Conservation (phyloP, 768 basidiomycete genomes). For the Agrocybe chaxingu region DNA sequence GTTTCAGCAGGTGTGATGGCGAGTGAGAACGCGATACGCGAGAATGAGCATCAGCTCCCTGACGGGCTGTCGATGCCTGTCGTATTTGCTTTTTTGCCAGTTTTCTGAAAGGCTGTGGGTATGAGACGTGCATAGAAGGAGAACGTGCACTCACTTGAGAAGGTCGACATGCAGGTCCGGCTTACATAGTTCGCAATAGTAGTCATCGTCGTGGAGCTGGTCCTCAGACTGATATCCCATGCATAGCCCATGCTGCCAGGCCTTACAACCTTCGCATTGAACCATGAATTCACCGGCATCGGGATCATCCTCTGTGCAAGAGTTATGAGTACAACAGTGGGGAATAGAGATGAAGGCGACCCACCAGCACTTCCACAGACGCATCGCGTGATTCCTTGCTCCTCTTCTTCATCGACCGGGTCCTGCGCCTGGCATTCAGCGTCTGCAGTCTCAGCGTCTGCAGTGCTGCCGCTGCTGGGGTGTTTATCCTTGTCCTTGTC, state of each 20-base stretch:
- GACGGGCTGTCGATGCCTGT: slow-evolving; percentile 62
- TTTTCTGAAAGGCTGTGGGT: slow-evolving; percentile 40
- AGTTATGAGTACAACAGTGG: slow-evolving; percentile 21
- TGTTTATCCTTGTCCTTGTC: slow-evolving; percentile 57
- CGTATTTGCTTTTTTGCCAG: slow-evolving; percentile 53
- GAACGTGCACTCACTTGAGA: slow-evolving; percentile 57
- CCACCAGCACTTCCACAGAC: slow-evolving; percentile 80
- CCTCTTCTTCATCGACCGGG: slow-evolving; percentile 58
- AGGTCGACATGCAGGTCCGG: slow-evolving; percentile 84
- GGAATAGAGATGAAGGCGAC: slow-evolving; percentile 19
- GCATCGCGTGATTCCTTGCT: slow-evolving; percentile 72
- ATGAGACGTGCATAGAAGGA: slow-evolving; percentile 7
- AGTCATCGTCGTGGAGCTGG: slow-evolving; percentile 72
- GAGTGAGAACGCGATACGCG: slow-evolving; percentile 78
- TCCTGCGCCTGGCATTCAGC: slow-evolving; percentile 37
- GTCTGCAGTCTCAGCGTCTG: slow-evolving; percentile 21
- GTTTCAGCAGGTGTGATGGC: slow-evolving; percentile 53
- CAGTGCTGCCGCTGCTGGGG: slow-evolving; percentile 16
- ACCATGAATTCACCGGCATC: slow-evolving; percentile 96
- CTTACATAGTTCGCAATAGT: slow-evolving; percentile 91
- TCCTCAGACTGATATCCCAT: slow-evolving; percentile 87
- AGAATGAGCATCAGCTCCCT: slow-evolving; percentile 42
- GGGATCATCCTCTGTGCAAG: slow-evolving; percentile 60
- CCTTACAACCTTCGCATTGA: slow-evolving; percentile 94
- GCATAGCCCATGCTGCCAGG: slow-evolving; percentile 97